Percentiles rank a stretch among this genome's conserved stretches.
These are phyloP conservation scores for Paracorniculantispora psalliotae DNA, from an alignment of 2,329 filamentous ascomycete genomes.

Conservation along the genomic window DNA sequence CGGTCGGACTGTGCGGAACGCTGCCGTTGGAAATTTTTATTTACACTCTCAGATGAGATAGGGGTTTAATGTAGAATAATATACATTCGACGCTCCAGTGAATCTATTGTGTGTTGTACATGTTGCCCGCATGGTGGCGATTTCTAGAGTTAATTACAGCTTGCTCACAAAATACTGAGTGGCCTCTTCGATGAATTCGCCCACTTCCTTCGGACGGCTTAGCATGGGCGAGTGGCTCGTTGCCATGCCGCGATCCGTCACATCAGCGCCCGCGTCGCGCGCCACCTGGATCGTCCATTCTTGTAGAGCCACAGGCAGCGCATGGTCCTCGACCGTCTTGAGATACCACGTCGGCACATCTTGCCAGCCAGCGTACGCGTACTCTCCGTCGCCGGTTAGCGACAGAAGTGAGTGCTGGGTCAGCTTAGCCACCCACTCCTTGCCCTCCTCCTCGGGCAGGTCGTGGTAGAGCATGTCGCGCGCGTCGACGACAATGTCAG, in stretches of 20 bases:
- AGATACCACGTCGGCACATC: slow-evolving; percentile 45
- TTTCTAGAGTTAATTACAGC: no score
- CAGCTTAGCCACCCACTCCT: slow-evolving; percentile 38
- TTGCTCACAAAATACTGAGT: slow-evolving; percentile 4
- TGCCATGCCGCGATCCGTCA: slow-evolving; percentile 36
- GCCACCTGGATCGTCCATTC: slow-evolving; percentile 33
- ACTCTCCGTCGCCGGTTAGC: slow-evolving; percentile 40
- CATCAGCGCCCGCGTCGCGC: slow-evolving; percentile 29
- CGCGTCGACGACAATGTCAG: slow-evolving; percentile 32
- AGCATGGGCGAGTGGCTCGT: slow-evolving; percentile 47
- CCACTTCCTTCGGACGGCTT: slow-evolving; percentile 38
- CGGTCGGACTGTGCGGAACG: no score
- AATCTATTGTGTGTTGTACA: no score
- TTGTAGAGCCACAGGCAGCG: slow-evolving; percentile 36
- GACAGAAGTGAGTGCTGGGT: slow-evolving; percentile 37
- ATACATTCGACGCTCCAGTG: no score
- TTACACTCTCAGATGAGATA: no score
- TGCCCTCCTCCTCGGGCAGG: slow-evolving; percentile 37
- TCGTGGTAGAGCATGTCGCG: slow-evolving; percentile 47
- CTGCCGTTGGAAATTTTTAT: no score
- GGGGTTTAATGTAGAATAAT: no score
- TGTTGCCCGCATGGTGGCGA: no score
- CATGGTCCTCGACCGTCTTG: slow-evolving; percentile 36
- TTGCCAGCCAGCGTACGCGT: slow-evolving; percentile 41
- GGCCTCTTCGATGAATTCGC: slow-evolving; percentile 27